phyloP scores from a whole-genome alignment of 1,284 basidiomycete genomes.

The Omphalotus olearius region DNA sequence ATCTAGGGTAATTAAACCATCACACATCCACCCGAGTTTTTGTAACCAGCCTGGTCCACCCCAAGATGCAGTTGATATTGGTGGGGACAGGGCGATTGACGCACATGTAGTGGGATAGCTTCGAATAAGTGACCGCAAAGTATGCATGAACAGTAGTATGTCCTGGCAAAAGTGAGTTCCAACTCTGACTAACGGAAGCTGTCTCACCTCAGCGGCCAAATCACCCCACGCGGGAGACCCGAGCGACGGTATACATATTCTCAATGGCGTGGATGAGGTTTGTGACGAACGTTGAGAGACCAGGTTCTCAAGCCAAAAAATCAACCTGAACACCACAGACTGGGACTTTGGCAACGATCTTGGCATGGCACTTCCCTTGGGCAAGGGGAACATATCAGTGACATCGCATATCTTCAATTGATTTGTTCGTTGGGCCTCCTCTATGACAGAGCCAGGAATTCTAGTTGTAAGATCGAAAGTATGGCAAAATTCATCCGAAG shows the following conservation, averaged over 20 bases:
- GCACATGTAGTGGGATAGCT: conserved; percentile 56
- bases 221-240: conserved; percentile 75
- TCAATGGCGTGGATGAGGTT: conserved; percentile 34
- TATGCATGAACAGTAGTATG: conserved; percentile 66
- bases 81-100: conserved; percentile 62
- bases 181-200: conserved; percentile 12
- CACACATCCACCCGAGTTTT: conserved; percentile 76
- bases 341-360: not conserved
- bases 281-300: conserved; percentile 15
- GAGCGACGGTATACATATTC: conserved; percentile 69
- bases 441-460: conserved; percentile 47
- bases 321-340: not conserved
- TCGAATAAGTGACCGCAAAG: conserved; percentile 60
- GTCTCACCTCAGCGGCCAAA: conserved; percentile 44
- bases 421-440: conserved; percentile 34
- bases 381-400: not conserved
- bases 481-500: conserved; percentile 58
- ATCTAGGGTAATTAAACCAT: conserved; percentile 69
- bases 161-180: conserved; percentile 39
- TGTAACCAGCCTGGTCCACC: conserved; percentile 65
- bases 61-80: conserved; percentile 52
- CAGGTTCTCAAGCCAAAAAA: conserved; percentile 6
- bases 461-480: conserved; percentile 69
- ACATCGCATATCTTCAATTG: conserved; percentile 34
- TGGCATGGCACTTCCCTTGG: too few species aligned